Conservation (phyloP, 768 basidiomycete genomes). For the Lentinula guzmanii region DNA sequence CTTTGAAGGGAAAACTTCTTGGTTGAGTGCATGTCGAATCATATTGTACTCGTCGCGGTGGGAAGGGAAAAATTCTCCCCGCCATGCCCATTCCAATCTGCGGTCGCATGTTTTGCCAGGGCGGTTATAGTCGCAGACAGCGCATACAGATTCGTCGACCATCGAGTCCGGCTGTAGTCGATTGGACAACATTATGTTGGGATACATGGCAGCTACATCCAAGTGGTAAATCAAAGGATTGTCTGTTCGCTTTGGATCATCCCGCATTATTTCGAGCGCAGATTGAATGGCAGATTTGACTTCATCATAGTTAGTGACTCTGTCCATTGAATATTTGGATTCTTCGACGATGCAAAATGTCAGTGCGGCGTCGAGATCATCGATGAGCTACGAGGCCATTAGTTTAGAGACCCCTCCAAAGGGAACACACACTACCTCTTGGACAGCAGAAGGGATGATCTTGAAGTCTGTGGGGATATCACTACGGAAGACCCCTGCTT, state of each 20-base stretch:
- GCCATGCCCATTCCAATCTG: constrained; percentile 95
- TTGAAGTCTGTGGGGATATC: constrained; percentile 96
- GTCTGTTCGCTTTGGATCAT: constrained; percentile 84
- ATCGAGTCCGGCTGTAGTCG: constrained; percentile 97
- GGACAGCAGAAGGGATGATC: constrained; percentile 80
- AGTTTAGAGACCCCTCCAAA: not conserved
- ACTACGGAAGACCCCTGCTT: constrained; percentile 96
- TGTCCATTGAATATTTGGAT: constrained; percentile 67
- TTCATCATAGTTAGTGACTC: constrained; percentile 92
- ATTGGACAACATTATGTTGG: constrained; percentile 99
- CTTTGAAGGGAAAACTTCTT: constrained; percentile 86
- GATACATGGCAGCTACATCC: constrained; percentile 99
- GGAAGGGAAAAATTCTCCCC: constrained; percentile 97
- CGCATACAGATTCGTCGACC: constrained; percentile 93
- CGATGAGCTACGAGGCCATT: constrained; percentile 60
- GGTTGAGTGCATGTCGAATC: constrained; percentile 95
- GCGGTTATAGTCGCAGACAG: constrained; percentile 96
- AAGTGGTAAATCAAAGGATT: constrained; percentile 96
- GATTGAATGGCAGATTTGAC: constrained; percentile 74
- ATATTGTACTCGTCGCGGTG: constrained; percentile 98
- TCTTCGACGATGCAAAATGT: constrained; percentile 87
- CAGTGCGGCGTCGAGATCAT: constrained; percentile 90
- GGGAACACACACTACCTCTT: constrained; percentile 50
- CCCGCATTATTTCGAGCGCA: constrained; percentile 84
- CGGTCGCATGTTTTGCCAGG: constrained; percentile 95